Base-by-base conservation (phyloP, 352 stramenopile genomes). In the Globisporangium echinulatum region DNA sequence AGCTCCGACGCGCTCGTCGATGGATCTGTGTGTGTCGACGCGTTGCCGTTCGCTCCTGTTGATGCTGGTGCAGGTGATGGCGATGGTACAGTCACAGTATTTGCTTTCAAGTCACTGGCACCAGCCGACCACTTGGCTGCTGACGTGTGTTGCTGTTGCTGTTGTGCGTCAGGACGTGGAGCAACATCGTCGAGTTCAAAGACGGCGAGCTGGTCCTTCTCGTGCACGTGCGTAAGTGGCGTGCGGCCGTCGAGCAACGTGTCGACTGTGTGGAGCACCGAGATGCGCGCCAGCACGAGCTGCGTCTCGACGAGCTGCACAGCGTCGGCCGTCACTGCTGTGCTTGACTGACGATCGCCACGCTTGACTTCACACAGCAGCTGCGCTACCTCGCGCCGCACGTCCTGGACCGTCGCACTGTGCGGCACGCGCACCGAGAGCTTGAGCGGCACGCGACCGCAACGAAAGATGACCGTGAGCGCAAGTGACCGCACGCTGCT, bases 391-490 rank as follows among this genome's bases (percentile, higher is more conserved):
- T 79, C 75, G 42, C 83, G 66, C 59, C 88, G 86, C 33, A 92
- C 74, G 25, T 90, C 69, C 50, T 83, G 67, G 17, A 95, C 59
- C 15, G 65, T 81, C 33, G 78, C 82, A 9, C 72, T 74, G 59
- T 87, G 87, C 40, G 68, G 68, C 10, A 91, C 72, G 37, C 79
- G 76, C 37, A 90, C 79, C 4, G 85, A 92, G 58, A 86, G 92
- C 5, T 83, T 85, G 69, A 95, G 75, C 0, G 85, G 85, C 5
- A 89, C 78, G 4, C 76, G 67, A 48, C 79, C 83, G 19, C 74
- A 79, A 36, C 80, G 75, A 62, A 95, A 95, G 36, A 95, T 88
- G 49, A 95, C 75, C n/a, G 82, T 91, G 37, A 92, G 56, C 52
- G 88, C 70, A 44, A 95, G 73, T 3, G 81, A 89, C 7, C 79